These are phyloP conservation scores for Sarocladiaceae sp. DNA, from an alignment of 2,329 filamentous ascomycete species.

Conservation along the genomic window DNA sequence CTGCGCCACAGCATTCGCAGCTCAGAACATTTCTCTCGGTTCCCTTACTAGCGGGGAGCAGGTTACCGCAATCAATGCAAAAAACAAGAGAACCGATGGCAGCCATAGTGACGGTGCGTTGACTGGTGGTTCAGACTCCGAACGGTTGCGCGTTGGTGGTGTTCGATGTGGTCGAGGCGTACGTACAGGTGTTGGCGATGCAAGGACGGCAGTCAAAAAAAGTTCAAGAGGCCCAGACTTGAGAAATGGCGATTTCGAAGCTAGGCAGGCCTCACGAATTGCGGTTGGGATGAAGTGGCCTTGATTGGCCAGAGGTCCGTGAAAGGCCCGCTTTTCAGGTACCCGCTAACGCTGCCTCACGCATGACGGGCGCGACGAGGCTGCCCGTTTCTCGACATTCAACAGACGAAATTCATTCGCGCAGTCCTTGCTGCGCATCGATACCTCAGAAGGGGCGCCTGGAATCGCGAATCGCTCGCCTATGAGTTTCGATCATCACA, in stretches of 20 bases:
- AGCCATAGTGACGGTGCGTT: constrained; percentile 56
- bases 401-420: background rate
- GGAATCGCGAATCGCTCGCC: too few relatives aligned
- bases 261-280: too few relatives aligned
- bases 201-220: constrained; percentile 1
- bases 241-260: too few relatives aligned
- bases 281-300: constrained; percentile 1
- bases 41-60: constrained; percentile 75
- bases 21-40: constrained; percentile 67
- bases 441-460: too few relatives aligned
- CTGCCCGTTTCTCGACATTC: too few relatives aligned
- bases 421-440: too few relatives aligned
- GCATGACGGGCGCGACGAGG: constrained; percentile 8
- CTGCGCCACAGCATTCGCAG: constrained; percentile 80
- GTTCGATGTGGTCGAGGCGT: constrained; percentile 10
- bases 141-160: too few relatives aligned
- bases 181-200: constrained; percentile 4
- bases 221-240: background rate
- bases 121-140: too few relatives aligned
- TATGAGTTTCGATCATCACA: background rate
- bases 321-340: constrained; percentile 1
- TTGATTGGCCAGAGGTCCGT: background rate
- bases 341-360: constrained; percentile 1
- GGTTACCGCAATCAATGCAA: constrained; percentile 86
- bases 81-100: constrained; percentile 88